Evolutionary conservation across 768 basidiomycete genomes (phyloP), one percentile per base, ranked within the genome.

Genomic region (Tricholoma flavovirens): DNA sequence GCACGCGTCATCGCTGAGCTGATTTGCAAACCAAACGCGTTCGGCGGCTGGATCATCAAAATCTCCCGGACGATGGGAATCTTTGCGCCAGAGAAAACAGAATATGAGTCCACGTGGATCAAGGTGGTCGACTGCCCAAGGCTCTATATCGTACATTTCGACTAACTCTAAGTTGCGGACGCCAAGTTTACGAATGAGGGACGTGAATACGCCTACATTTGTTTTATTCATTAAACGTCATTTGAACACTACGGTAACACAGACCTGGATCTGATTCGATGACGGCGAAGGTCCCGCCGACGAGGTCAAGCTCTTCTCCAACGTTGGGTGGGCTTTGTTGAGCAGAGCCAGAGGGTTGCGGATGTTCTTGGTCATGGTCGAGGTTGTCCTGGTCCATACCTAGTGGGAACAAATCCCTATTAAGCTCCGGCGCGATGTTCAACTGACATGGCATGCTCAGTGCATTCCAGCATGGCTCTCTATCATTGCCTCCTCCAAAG

Each of bases 1-100:
- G 63, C 84, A 86, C 4, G 84, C 82, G 61, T 86, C 83, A 60
- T 82, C 78, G 67, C 78, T 82, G 22, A 87, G 75, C 65, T 87
- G 84, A 66, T 86, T 83, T 9, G 84, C 83, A 59, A 84, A 87
- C 84, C 84, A 87, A 8, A 86, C 77, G 24, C 68, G 72, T 56
- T 80, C 77, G 2, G 83, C 77, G 9, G 79, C 77, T 2, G 82
- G 77, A 63, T 83, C 80, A 26, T 77, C 70, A 59, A 81, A 79
- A 61, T 78, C 78, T 2, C 71, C 64, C 5, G 76, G 66, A 29
- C 75, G 69, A 62, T 79, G 76, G 4, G 68, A 50, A 60, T 82
- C 81, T 58, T 79, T 78, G 15, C 66, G 69, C 79, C 82, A 84
- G 55, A 80, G 67, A 64, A 83, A 84, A 66, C 84, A 86, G 64